A percentile compares a stretch with the other conserved stretches of the same genome.
These are phyloP conservation scores for Alternaria ethzedia DNA, from an alignment of 2,329 filamentous ascomycete species.

Conservation along the genomic window DNA sequence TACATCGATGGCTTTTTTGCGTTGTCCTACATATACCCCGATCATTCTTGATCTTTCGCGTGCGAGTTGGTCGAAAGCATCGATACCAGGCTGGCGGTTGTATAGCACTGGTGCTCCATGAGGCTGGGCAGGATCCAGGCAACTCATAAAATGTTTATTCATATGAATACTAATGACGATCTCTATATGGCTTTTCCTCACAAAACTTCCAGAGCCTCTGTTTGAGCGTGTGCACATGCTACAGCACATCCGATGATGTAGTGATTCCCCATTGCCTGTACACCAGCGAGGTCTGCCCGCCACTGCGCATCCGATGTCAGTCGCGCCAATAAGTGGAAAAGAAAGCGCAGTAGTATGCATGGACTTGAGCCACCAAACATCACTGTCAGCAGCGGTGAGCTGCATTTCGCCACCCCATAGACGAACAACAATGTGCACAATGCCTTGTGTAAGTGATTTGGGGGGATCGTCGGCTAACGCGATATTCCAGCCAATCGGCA, in stretches of 20 bases:
- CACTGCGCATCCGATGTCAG: not conserved
- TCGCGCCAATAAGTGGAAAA: not conserved
- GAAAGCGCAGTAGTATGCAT: not conserved
- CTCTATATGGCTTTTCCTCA: not conserved
- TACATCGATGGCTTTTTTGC: not conserved
- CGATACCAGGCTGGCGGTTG: not conserved
- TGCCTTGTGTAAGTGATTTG: slow-evolving; percentile 13
- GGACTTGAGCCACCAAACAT: not conserved
- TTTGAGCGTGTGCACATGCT: not conserved
- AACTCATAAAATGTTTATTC: not conserved
- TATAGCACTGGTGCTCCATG: not conserved
- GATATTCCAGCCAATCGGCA: slow-evolving; percentile 15
- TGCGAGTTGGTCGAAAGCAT: not conserved
- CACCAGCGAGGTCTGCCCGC: not conserved
- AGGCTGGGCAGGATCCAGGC: not conserved
- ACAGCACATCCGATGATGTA: not conserved
- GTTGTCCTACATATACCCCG: slow-evolving; percentile 1
- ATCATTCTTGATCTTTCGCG: not conserved
- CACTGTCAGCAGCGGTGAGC: not conserved
- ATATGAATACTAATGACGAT: not conserved
- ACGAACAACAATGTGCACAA: slow-evolving; percentile 8
- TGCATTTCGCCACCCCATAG: not conserved
- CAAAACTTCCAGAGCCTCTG: not conserved
- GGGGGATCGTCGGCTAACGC: slow-evolving; percentile 7
- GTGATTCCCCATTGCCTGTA: not conserved